Base-by-base conservation (phyloP, 768 basidiomycete species). In the Exsudoporus frostii region DNA sequence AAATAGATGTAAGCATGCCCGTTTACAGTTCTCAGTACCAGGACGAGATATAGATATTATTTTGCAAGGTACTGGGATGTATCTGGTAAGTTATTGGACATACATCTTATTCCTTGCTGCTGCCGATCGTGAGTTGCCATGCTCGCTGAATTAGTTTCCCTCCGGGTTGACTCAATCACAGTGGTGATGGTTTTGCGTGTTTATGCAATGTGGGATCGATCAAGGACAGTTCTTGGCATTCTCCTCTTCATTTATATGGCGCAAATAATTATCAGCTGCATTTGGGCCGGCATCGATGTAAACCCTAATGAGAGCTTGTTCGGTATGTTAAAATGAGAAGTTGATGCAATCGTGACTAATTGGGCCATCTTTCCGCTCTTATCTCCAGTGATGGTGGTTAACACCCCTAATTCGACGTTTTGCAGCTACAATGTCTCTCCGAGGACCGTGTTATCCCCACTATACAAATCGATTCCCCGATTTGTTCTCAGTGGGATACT, bases 141-240 rank as follows among this genome's bases (percentile, higher is more conserved):
- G 0, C 39, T 29, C 19, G 6, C 7, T 3, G 5, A 5, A 17
- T 41, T 9, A 0, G 4, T 9, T 20, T 30, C 17, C 2, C 4
- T 19, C 7, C 4, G 15, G 14, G 11, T 15, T 50, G 2, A 59
- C 13, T 22, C n/a, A 2, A 14, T 7, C 7, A 14, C 14, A 61
- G 59, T 61, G 19, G 25, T 61, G 33, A 61, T 61, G 58, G 38
- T 59, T 11, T 42, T 58, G 13, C 59, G 59, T 4, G 50, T 59
- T 5, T 59, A 60, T 24, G 45, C 54, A n/a, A 59, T 60, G 34
- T 60, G 51, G 50, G 19, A 22, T n/a, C 51, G 30, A 17, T 60
- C 57, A n/a, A 51, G 10, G 25, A 41, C 13, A 8, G 20, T 61
- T 6, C 54, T 61, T 13, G 20, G 22, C 4, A 10, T 54, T 29